A percentile compares a stretch with the other conserved stretches of the same genome.
These are phyloP conservation scores for Paragyromitra xinjiangensis DNA, from an alignment of 495 filamentous ascomycete species.

Conservation along the genomic window DNA sequence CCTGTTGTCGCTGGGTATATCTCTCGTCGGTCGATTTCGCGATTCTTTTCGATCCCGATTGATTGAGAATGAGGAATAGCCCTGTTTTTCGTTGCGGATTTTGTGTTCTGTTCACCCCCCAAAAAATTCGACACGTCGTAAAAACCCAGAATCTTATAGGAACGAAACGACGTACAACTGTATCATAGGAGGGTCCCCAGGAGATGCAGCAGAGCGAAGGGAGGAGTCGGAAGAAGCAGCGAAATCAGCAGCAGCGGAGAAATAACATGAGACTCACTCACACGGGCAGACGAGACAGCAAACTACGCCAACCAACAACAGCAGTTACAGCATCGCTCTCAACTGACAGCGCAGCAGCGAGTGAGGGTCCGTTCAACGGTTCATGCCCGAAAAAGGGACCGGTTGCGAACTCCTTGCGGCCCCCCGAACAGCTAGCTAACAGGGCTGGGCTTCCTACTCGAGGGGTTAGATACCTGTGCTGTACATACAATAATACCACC, in stretches of 20 bases:
- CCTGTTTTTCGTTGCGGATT: conserved; percentile 54
- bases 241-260: conserved; percentile 36
- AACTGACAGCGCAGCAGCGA: conserved; percentile 51
- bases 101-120: conserved; percentile 39
- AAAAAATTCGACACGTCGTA: conserved; percentile 51
- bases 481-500: conserved; percentile 12
- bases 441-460: conserved; percentile 38
- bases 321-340: conserved; percentile 35
- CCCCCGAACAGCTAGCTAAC: conserved; percentile 39
- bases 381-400: conserved; percentile 49
- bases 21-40: conserved; percentile 53
- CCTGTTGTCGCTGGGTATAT: conserved; percentile 53
- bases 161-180: conserved; percentile 44
- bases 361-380: conserved; percentile 50
- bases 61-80: conserved; percentile 54
- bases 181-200: conserved; percentile 35
- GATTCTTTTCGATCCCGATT: conserved; percentile 56
- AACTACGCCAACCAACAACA: conserved; percentile 36
- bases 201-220: conserved; percentile 26
- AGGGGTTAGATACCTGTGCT: conserved; percentile 42
- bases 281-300: conserved; percentile 41
- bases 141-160: conserved; percentile 47
- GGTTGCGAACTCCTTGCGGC: conserved; percentile 50
- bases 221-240: conserved; percentile 19
- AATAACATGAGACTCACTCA: conserved; percentile 42